Conservation (phyloP, 1,284 basidiomycete species). For the Ganoderma boninense region DNA sequence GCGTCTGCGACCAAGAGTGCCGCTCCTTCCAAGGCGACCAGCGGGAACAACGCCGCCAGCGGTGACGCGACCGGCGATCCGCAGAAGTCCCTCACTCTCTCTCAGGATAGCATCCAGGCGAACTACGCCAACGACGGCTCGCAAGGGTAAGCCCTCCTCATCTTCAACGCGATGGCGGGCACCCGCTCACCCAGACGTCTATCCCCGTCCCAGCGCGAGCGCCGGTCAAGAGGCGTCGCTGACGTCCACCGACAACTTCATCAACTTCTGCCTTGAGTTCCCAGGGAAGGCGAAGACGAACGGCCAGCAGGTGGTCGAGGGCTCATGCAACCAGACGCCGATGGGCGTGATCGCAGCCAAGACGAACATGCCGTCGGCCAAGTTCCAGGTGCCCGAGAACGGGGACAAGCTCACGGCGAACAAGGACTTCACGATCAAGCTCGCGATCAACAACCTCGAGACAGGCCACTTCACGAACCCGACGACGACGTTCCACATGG, state of each 20-base stretch:
- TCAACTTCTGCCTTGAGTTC: slow-evolving; percentile 54
- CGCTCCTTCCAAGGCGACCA: neutral
- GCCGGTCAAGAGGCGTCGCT: slow-evolving; percentile 52
- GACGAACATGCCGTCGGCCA: slow-evolving; percentile 53
- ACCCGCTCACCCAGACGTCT: neutral
- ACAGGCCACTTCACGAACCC: slow-evolving; percentile 63
- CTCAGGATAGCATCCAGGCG: slow-evolving; percentile 33
- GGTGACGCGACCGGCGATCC: slow-evolving; percentile 30
- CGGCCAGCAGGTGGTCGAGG: slow-evolving; percentile 54
- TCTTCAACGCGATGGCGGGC: neutral
- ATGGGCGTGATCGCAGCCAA: slow-evolving; percentile 51
- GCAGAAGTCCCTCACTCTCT: slow-evolving; percentile 43
- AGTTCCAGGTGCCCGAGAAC: slow-evolving; percentile 55
- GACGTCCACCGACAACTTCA: slow-evolving; percentile 67
- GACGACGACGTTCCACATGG: slow-evolving; percentile 57
- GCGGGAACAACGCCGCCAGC: slow-evolving; percentile 18
- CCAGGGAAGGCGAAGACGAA: slow-evolving; percentile 50
- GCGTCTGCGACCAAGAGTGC: slow-evolving; percentile 26
- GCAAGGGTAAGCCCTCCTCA: slow-evolving; percentile 32
- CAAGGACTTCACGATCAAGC: slow-evolving; percentile 53
- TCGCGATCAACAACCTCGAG: slow-evolving; percentile 52
- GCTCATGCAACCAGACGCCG: slow-evolving; percentile 65
- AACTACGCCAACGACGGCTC: slow-evolving; percentile 49
- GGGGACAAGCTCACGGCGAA: slow-evolving; percentile 49
- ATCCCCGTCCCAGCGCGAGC: slow-evolving; percentile 37